A percentile compares a stretch with the other conserved stretches of the same genome.
phyloP scores from a whole-genome alignment of 2,329 filamentous ascomycete species.

The Myriosclerotinia curreyana region DNA sequence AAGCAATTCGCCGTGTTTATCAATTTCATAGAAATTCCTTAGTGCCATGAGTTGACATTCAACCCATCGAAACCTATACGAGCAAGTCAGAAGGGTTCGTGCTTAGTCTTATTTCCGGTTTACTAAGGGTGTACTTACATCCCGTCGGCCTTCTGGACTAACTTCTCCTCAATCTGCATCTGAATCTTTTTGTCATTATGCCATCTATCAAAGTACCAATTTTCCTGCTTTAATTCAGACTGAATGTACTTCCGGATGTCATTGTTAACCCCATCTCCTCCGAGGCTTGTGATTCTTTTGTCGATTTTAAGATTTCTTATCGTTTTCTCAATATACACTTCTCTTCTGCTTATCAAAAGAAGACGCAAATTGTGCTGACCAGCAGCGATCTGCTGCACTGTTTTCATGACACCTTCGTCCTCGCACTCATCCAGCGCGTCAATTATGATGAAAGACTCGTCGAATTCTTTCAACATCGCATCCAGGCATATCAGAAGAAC shows the following conservation, averaged over 20 bases:
- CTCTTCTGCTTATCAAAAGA: conserved; percentile 1
- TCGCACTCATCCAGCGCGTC: conserved; percentile 6
- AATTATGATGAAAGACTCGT: background rate
- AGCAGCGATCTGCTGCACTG: background rate
- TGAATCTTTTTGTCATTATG: conserved; percentile 7
- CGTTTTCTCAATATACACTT: background rate
- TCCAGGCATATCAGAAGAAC: background rate
- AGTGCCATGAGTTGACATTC: conserved; percentile 33
- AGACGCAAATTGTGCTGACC: background rate
- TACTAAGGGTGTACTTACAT: conserved; percentile 32
- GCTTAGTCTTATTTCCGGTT: too few species aligned
- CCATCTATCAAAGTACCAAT: background rate
- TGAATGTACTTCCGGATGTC: background rate
- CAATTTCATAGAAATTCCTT: background rate
- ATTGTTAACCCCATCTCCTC: background rate
- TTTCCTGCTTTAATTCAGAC: background rate
- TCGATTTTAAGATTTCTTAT: background rate
- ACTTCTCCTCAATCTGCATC: conserved; percentile 26
- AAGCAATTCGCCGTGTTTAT: background rate
- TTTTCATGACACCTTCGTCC: background rate
- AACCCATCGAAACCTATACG: conserved; percentile 34
- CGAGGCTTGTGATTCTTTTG: too few species aligned
- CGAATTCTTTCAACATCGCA: background rate
- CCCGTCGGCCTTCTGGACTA: conserved; percentile 34
- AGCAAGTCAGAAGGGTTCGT: background rate